Percentiles rank a stretch among this genome's conserved stretches.
Conservation (phyloP, 371 early-diverging fungal genomes). For the Zychaea mexicana region DNA sequence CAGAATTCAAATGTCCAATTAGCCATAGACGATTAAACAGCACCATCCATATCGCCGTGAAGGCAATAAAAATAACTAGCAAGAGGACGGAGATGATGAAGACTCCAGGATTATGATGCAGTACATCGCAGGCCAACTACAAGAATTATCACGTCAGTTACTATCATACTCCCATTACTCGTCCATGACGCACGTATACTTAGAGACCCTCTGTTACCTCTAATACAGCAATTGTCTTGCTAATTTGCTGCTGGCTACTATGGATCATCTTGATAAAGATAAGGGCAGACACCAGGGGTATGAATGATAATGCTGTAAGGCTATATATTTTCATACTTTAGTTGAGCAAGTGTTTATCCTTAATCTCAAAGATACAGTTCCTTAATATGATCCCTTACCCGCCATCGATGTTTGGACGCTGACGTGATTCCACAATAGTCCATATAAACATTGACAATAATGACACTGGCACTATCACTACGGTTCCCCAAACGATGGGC, state of each 20-base stretch:
- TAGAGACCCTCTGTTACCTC: conserved; percentile 51
- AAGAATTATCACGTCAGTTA: too few species aligned
- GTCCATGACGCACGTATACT: not conserved
- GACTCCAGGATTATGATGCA: conserved; percentile 72
- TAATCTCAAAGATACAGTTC: too few species aligned
- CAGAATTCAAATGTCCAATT: conserved; percentile 47
- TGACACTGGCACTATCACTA: conserved; percentile 55
- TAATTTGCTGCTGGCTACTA: conserved; percentile 43
- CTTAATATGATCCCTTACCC: conserved; percentile 24
- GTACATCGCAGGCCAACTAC: conserved; percentile 75
- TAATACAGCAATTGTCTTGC: conserved; percentile 62
- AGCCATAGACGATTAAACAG: conserved; percentile 72
- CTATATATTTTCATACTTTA: conserved; percentile 12
- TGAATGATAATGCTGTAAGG: conserved; percentile 54
- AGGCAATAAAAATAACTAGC: conserved; percentile 56
- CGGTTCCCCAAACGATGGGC: conserved; percentile 68
- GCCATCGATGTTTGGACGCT: conserved; percentile 37
- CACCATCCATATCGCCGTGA: conserved; percentile 67
- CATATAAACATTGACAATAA: conserved; percentile 59
- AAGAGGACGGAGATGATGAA: conserved; percentile 61
- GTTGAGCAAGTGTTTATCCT: not conserved
- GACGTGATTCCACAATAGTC: conserved; percentile 54
- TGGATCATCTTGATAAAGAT: conserved; percentile 39
- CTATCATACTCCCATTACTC: too few species aligned
- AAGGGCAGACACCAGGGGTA: conserved; percentile 54